phyloP scores from a whole-genome alignment of 2,329 filamentous ascomycete genomes.

The Corinectria fuckeliana region DNA sequence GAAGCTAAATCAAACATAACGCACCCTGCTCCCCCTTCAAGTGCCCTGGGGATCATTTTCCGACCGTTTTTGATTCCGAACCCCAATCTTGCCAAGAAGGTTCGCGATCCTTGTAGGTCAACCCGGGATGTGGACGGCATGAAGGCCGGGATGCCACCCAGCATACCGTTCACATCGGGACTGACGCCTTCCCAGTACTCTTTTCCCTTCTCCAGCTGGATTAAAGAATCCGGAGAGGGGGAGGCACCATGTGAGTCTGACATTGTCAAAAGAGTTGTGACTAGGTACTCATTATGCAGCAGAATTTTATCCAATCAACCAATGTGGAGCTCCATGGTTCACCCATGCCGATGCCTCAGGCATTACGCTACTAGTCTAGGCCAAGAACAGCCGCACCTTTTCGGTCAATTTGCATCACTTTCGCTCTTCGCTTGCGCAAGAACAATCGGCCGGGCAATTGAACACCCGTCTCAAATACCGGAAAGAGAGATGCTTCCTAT shows the following conservation, averaged over 20 bases:
- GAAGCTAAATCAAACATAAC: conserved; percentile 13
- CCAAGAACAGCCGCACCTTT: too few species aligned
- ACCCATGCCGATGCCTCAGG: too few species aligned
- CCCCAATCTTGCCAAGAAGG: conserved; percentile 72
- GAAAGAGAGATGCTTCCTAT: too few species aligned
- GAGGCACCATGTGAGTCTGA: neutral
- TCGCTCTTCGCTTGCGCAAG: too few species aligned
- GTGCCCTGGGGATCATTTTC: conserved; percentile 35
- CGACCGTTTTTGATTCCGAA: conserved; percentile 46
- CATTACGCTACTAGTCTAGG: too few species aligned
- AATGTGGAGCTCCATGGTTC: too few species aligned
- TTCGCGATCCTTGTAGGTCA: conserved; percentile 72
- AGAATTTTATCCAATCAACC: neutral
- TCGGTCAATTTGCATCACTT: too few species aligned
- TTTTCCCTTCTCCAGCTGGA: conserved; percentile 45
- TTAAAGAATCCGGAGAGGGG: conserved; percentile 40
- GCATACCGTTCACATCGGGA: conserved; percentile 71
- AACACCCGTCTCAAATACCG: too few species aligned
- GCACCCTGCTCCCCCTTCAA: conserved; percentile 51
- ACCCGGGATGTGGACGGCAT: conserved; percentile 61
- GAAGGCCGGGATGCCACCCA: conserved; percentile 69
- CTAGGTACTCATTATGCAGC: neutral
- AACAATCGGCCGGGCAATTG: too few species aligned
- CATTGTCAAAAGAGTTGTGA: neutral
- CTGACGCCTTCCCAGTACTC: conserved; percentile 56